Percentiles rank a stretch among this genome's conserved stretches.
phyloP scores from a whole-genome alignment of 2,329 filamentous ascomycete species.

The Fusarium agapanthi region DNA sequence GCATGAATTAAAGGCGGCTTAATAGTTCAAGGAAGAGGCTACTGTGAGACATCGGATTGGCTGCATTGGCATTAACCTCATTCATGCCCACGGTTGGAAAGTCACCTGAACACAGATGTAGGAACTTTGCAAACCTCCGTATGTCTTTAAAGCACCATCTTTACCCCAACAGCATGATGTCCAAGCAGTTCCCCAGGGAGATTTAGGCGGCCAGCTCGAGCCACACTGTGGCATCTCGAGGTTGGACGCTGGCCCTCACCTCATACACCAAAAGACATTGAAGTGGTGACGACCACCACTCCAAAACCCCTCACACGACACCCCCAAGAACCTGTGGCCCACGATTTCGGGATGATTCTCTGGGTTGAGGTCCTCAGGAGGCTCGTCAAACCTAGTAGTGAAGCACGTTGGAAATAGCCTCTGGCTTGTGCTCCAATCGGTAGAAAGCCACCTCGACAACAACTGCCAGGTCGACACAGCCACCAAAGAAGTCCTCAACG shows the following conservation, averaged over 20 bases:
- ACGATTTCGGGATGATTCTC: background rate
- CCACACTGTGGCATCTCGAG: background rate
- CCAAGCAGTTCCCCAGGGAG: background rate
- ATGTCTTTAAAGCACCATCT: background rate
- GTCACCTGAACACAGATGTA: background rate
- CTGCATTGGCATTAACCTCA: slow-evolving; percentile 1
- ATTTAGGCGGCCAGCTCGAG: background rate
- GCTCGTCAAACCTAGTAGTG: background rate
- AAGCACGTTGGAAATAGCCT: background rate
- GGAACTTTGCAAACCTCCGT: background rate
- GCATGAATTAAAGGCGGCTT: background rate
- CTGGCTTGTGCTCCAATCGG: background rate
- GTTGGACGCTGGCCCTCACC: background rate
- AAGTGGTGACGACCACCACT: background rate
- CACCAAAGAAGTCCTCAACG: background rate
- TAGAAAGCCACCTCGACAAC: background rate
- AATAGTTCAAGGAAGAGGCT: background rate
- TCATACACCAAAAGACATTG: background rate
- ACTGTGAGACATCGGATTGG: slow-evolving; percentile 3
- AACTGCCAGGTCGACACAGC: background rate
- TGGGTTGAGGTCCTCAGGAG: background rate
- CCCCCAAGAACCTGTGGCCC: background rate
- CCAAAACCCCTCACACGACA: background rate
- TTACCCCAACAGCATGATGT: background rate
- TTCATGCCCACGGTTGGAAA: background rate